A percentile compares a stretch with the other conserved stretches of the same genome.
These are phyloP conservation scores for Leptographium wingfieldii DNA, from an alignment of 2,329 filamentous ascomycete genomes.

Conservation along the genomic window DNA sequence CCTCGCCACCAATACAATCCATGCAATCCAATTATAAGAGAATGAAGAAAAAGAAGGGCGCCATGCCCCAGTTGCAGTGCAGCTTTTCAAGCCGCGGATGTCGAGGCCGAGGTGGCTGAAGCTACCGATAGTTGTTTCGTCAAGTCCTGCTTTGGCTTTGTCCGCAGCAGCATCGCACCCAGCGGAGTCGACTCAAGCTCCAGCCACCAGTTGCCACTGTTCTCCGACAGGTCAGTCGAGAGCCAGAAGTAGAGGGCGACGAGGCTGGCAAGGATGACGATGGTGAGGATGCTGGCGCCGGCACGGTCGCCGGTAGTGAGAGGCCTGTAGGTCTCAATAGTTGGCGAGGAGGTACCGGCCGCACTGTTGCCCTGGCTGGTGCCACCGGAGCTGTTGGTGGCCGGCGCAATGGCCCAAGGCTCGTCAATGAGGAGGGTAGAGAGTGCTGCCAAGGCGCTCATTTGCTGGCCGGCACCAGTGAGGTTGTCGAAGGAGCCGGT, in stretches of 20 bases:
- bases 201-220: not conserved
- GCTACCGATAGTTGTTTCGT: not conserved
- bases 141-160: not conserved
- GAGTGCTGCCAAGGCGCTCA: constrained; percentile 38
- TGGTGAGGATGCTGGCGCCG: constrained; percentile 53
- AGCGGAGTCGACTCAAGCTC: not conserved
- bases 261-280: constrained; percentile 30
- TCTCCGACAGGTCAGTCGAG: constrained; percentile 5
- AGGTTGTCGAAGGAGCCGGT: constrained; percentile 27
- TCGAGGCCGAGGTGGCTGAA: not conserved
- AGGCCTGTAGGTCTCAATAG: constrained; percentile 12
- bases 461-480: constrained; percentile 37
- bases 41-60: not conserved
- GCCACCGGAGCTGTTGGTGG: constrained; percentile 23
- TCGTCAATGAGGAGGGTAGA: constrained; percentile 27
- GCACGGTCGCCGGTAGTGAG: constrained; percentile 50
- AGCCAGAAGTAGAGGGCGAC: constrained; percentile 33
- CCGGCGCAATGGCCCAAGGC: constrained; percentile 14
- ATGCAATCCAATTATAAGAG: not conserved
- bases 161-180: not conserved
- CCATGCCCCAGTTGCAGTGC: not conserved
- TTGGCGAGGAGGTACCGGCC: constrained; percentile 5
- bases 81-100: not conserved
- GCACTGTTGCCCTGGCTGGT: not conserved
- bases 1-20: not conserved